A percentile compares a stretch with the other conserved stretches of the same genome.
phyloP scores from a whole-genome alignment of 495 filamentous ascomycete genomes.

The Penicillium taxi region DNA sequence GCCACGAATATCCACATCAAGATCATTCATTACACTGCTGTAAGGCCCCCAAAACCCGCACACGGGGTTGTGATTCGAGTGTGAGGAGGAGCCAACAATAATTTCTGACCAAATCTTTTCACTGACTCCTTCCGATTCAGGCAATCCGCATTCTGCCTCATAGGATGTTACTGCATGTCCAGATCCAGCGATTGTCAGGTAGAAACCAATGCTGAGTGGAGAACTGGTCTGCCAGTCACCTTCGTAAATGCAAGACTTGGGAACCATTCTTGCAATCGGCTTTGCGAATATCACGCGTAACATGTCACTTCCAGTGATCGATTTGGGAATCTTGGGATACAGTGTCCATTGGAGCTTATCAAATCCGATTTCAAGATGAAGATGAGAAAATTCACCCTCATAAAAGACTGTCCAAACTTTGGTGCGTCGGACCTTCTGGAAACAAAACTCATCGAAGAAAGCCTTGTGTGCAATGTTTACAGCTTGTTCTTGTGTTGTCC shows the following conservation, averaged over 20 bases:
- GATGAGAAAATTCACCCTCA: conserved; percentile 34
- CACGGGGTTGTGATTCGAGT: too few species aligned
- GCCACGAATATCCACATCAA: conserved; percentile 45
- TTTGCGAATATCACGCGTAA: conserved; percentile 41
- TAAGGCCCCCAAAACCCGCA: too few species aligned
- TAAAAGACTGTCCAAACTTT: conserved; percentile 48
- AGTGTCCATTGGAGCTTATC: conserved; percentile 45
- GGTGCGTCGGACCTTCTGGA: conserved; percentile 39
- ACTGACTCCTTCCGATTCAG: conserved; percentile 10
- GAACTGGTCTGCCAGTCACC: conserved; percentile 47
- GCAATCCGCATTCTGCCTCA: conserved; percentile 32
- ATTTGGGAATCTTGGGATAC: conserved; percentile 38
- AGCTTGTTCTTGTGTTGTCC: too few species aligned
- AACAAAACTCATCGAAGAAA: conserved; percentile 35
- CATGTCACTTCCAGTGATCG: conserved; percentile 30
- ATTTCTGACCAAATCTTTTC: too few species aligned
- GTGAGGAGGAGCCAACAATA: too few species aligned
- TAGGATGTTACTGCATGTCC: conserved; percentile 20
- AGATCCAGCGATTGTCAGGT: conserved; percentile 15
- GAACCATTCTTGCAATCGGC: conserved; percentile 49
- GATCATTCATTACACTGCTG: conserved; percentile 15
- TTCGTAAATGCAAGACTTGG: conserved; percentile 24
- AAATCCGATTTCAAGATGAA: conserved; percentile 43
- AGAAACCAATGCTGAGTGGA: conserved; percentile 25
- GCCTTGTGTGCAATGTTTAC: conserved; percentile 25